A percentile compares a stretch with the other conserved stretches of the same genome.
These are phyloP conservation scores for Ambrosiella cleistominuta DNA, from an alignment of 2,329 filamentous ascomycete genomes.

Conservation along the genomic window DNA sequence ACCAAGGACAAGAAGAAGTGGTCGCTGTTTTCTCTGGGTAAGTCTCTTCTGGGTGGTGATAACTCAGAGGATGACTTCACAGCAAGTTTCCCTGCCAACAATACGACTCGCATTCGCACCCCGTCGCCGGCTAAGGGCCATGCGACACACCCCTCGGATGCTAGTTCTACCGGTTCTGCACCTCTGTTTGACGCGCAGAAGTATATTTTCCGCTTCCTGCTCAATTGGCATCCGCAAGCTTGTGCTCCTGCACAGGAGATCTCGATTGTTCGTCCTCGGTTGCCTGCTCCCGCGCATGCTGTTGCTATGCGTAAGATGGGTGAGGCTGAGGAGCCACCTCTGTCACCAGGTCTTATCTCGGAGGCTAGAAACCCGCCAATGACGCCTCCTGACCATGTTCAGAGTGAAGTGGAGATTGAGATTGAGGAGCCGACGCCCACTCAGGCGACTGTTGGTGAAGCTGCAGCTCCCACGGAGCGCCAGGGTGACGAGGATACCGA, in stretches of 20 bases:
- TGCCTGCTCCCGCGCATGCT: constrained; percentile 53
- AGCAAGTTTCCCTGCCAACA: constrained; percentile 14
- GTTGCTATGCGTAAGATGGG: constrained; percentile 28
- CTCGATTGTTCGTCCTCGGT: constrained; percentile 44
- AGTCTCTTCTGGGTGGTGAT: constrained; percentile 28
- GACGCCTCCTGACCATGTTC: constrained; percentile 5
- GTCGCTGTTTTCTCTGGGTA: constrained; percentile 46
- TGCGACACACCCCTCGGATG: constrained; percentile 27
- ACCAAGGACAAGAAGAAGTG: constrained; percentile 37
- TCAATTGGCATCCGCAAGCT: constrained; percentile 39
- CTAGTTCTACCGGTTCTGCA: constrained; percentile 36
- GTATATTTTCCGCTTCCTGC: constrained; percentile 58
- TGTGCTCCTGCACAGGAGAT: constrained; percentile 25
- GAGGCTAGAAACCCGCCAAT: constrained; percentile 32
- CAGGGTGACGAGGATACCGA: background rate
- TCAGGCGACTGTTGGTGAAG: background rate
- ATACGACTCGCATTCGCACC: constrained; percentile 1
- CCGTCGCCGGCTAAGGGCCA: constrained; percentile 20
- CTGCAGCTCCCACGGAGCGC: background rate
- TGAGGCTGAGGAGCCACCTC: constrained; percentile 14
- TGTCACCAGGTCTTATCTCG: constrained; percentile 26
- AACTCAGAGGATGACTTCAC: constrained; percentile 7
- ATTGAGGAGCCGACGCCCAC: constrained; percentile 2
- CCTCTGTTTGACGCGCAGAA: constrained; percentile 36
- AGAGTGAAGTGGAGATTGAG: background rate